phyloP scores from a whole-genome alignment of 768 basidiomycete species.

The Serendipita sp. region DNA sequence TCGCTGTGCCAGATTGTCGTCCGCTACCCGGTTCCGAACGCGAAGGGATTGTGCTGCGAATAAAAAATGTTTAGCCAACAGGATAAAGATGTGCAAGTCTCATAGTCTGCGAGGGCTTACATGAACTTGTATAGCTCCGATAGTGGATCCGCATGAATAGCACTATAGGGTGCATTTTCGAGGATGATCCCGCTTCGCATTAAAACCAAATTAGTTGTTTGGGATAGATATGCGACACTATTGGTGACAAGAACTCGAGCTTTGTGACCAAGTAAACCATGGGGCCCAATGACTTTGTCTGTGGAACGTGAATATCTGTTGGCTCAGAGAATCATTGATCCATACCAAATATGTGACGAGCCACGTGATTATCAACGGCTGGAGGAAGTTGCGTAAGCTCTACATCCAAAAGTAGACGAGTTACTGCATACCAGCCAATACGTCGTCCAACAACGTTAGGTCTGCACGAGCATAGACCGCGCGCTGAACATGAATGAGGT shows the following conservation, averaged over 20 bases:
- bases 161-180: constrained; percentile 52
- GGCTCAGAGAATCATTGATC: not conserved
- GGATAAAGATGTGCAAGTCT: too few species aligned
- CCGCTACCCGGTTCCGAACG: not conserved
- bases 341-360: constrained; percentile 73
- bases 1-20: constrained; percentile 32
- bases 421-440: constrained; percentile 40
- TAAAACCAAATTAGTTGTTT: constrained; percentile 61
- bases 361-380: constrained; percentile 76
- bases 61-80: not conserved
- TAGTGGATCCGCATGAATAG: constrained; percentile 41
- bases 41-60: not conserved
- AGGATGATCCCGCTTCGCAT: constrained; percentile 70
- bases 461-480: constrained; percentile 89
- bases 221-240: constrained; percentile 63
- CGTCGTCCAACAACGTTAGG: constrained; percentile 78
- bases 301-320: not conserved
- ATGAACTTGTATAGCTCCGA: constrained; percentile 61
- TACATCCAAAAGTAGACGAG: constrained; percentile 18
- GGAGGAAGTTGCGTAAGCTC: constrained; percentile 24
- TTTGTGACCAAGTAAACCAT: constrained; percentile 66
- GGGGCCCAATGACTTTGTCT: constrained; percentile 79
- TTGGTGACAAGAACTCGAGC: constrained; percentile 80
- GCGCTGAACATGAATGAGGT: constrained; percentile 23
- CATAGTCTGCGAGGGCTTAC: constrained; percentile 36